phyloP scores from a whole-genome alignment of 108 stramenopile genomes.

The Nitzschia inconspicua region DNA sequence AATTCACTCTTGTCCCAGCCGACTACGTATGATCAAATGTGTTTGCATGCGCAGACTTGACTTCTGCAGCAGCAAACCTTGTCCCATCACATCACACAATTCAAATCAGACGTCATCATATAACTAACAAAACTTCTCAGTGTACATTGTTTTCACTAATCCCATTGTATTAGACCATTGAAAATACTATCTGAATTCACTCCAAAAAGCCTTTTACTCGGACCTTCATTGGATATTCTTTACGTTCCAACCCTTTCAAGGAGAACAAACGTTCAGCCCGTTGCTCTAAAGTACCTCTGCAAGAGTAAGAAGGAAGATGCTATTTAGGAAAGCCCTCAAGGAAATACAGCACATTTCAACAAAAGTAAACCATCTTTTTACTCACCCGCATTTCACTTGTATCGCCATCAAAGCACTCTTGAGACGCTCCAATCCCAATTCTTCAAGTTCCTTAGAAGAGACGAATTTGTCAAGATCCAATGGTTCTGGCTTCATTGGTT shows the following conservation, averaged over 20 bases:
- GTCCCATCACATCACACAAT: too few species aligned
- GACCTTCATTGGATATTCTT: conserved; percentile 70
- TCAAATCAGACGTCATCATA: too few species aligned
- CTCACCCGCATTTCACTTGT: conserved; percentile 88
- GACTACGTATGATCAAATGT: conserved; percentile 11
- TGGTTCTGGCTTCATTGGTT: conserved; percentile 5
- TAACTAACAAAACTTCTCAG: neutral
- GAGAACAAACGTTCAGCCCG: conserved; percentile 86
- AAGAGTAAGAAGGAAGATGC: neutral
- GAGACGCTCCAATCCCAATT: conserved; percentile 83
- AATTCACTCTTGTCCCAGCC: conserved; percentile 59
- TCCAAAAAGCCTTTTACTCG: conserved; percentile 59
- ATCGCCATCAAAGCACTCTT: conserved; percentile 81
- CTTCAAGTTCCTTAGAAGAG: conserved; percentile 52
- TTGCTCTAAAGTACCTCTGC: conserved; percentile 64
- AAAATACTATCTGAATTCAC: too few species aligned
- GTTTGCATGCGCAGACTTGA: neutral
- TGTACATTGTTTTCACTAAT: neutral
- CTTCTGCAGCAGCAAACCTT: neutral
- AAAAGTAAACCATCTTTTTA: too few species aligned
- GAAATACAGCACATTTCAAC: too few species aligned
- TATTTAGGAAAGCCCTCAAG: too few species aligned
- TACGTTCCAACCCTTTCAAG: conserved; percentile 75
- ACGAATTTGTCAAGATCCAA: conserved; percentile 53
- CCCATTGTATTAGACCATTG: too few species aligned